Evolutionary conservation across 371 early-diverging fungal genomes (phyloP).

Genomic region (Rhizopus arrhizus): DNA sequence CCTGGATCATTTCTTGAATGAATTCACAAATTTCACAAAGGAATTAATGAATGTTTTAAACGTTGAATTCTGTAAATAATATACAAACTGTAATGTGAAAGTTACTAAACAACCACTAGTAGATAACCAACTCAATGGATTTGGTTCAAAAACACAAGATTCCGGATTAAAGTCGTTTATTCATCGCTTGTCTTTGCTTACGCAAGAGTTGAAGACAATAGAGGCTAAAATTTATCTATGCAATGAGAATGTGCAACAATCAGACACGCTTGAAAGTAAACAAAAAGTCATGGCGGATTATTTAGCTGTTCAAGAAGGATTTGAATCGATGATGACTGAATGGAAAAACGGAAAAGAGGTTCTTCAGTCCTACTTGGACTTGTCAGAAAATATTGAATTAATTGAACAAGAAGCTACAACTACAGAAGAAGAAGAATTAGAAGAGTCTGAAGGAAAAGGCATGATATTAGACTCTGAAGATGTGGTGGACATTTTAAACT

Average conservation of each 20-base stretch:
- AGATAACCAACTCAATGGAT: slow-evolving; percentile 37
- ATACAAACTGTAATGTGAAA: neutral
- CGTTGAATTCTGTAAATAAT: slow-evolving; percentile 44
- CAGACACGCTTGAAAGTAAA: slow-evolving; percentile 16
- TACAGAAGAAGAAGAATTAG: slow-evolving; percentile 13
- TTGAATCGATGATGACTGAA: slow-evolving; percentile 39
- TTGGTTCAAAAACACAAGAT: slow-evolving; percentile 21
- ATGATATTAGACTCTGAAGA: slow-evolving; percentile 37
- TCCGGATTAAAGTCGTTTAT: slow-evolving; percentile 39
- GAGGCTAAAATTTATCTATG: slow-evolving; percentile 55
- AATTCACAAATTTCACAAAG: slow-evolving; percentile 31
- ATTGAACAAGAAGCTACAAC: neutral
- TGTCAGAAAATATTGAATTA: slow-evolving; percentile 10
- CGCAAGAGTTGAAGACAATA: slow-evolving; percentile 50
- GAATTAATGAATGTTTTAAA: slow-evolving; percentile 38
- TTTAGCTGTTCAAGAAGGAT: slow-evolving; percentile 40
- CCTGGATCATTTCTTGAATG: slow-evolving; percentile 29
- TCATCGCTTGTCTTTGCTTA: slow-evolving; percentile 44
- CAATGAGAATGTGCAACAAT: slow-evolving; percentile 47
- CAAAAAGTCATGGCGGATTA: slow-evolving; percentile 39
- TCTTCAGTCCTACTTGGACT: slow-evolving; percentile 32
- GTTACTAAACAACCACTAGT: neutral
- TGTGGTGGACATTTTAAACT: slow-evolving; percentile 34
- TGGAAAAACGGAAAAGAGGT: slow-evolving; percentile 50
- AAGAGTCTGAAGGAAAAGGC: slow-evolving; percentile 33